These are phyloP conservation scores for Ogataea haglerorum DNA, from an alignment of 805 yeast genomes.

Conservation along the genomic window DNA sequence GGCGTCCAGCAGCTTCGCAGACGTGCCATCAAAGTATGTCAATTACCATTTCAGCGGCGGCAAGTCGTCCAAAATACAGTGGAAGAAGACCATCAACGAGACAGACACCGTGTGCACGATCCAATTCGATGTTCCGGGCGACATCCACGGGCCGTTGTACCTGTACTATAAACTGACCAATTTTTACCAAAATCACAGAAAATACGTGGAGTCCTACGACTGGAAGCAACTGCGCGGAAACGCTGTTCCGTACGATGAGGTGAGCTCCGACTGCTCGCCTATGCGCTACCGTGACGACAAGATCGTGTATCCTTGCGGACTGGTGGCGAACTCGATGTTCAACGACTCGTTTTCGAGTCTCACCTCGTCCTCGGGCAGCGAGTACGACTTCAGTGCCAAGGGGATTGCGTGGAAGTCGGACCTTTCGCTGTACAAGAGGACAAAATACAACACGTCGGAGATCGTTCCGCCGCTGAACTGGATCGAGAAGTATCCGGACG, in stretches of 20 bases:
- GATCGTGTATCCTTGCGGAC: constrained; percentile 83
- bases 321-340: constrained; percentile 88
- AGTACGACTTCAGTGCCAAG: constrained; percentile 41
- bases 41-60: constrained; percentile 57
- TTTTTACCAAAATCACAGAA: constrained; percentile 92
- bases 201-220: constrained; percentile 84
- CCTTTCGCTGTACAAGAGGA: constrained; percentile 63
- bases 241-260: constrained; percentile 50
- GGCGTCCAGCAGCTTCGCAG: constrained; percentile 36
- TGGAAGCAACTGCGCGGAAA: constrained; percentile 76
- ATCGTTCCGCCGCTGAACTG: constrained; percentile 96
- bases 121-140: constrained; percentile 68
- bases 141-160: constrained; percentile 67
- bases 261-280: constrained; percentile 55
- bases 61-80: constrained; percentile 38
- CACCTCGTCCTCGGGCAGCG: constrained; percentile 30
- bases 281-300: constrained; percentile 40
- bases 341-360: constrained; percentile 73
- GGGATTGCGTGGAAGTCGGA: constrained; percentile 89
- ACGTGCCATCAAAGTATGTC: constrained; percentile 59
- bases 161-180: constrained; percentile 84
- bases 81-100: constrained; percentile 49
- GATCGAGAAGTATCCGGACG: constrained; percentile 74
- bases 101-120: constrained; percentile 53
- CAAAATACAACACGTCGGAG: constrained; percentile 61